Percentiles rank a stretch among this genome's conserved stretches.
These are phyloP conservation scores for Cadophora sp. DNA, from an alignment of 2,329 filamentous ascomycete genomes.

Conservation along the genomic window DNA sequence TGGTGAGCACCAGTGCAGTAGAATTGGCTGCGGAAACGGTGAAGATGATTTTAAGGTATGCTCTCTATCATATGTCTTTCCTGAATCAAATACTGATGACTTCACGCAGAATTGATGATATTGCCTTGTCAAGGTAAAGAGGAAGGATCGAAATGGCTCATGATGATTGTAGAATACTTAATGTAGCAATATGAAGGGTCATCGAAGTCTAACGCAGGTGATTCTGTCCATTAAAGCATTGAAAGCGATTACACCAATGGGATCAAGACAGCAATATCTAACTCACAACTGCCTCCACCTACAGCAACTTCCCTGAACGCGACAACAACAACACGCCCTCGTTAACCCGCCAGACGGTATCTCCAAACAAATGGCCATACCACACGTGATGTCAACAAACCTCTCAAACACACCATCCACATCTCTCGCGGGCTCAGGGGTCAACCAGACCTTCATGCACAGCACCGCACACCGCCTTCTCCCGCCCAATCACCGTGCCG, in stretches of 20 bases:
- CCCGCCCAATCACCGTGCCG: neutral
- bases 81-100: slow-evolving; percentile 19
- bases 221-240: neutral
- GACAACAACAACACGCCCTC: neutral
- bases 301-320: neutral
- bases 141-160: slow-evolving; percentile 15
- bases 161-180: slow-evolving; percentile 32
- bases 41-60: slow-evolving; percentile 58
- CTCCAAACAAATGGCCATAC: neutral
- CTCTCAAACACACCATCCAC: neutral
- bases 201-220: neutral
- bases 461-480: slow-evolving; percentile 14
- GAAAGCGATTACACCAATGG: no score
- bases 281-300: no score
- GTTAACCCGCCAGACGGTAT: neutral
- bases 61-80: neutral
- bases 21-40: slow-evolving; percentile 98
- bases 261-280: no score
- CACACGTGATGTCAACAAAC: slow-evolving; percentile 7
- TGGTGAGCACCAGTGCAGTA: slow-evolving; percentile 97
- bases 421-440: neutral
- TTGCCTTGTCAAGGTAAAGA: slow-evolving; percentile 40
- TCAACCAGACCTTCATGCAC: neutral
- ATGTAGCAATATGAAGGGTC: slow-evolving; percentile 33
- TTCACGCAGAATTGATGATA: slow-evolving; percentile 39